These are phyloP conservation scores for Penicillium sp. DNA, from an alignment of 2,329 filamentous ascomycete species.

Conservation along the genomic window DNA sequence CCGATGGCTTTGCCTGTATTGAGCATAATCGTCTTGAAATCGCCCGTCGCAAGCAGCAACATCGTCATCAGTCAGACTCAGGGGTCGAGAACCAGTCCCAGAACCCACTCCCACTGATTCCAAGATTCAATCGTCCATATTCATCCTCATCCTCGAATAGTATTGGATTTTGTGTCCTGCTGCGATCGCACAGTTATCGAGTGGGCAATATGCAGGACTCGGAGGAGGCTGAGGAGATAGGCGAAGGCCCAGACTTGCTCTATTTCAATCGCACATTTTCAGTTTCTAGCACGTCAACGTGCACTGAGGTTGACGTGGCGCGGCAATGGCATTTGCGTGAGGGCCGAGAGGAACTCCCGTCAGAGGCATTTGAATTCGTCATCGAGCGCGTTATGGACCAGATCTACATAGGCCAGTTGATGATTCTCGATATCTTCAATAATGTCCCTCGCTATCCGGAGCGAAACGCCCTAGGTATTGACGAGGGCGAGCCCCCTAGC, in stretches of 20 bases:
- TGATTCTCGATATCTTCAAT: constrained; percentile 6
- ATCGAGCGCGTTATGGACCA: constrained; percentile 7
- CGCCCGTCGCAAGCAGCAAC: constrained; percentile 18
- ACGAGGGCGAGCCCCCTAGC: constrained; percentile 12
- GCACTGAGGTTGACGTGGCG: neutral
- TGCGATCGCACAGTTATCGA: constrained; percentile 19
- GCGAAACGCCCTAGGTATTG: constrained; percentile 12
- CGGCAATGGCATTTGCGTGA: neutral
- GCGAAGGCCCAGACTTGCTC: constrained; percentile 12
- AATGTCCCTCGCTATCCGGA: neutral
- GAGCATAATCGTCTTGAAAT: constrained; percentile 16
- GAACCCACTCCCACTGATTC: constrained; percentile 13
- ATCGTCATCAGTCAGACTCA: too few species aligned
- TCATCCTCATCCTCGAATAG: too few species aligned
- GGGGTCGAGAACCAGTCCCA: constrained; percentile 1
- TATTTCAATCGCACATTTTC: constrained; percentile 18
- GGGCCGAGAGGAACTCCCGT: neutral
- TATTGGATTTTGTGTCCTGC: constrained; percentile 10
- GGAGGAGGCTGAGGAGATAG: neutral
- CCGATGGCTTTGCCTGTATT: constrained; percentile 16
- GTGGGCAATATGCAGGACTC: constrained; percentile 3
- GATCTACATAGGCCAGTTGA: constrained; percentile 13
- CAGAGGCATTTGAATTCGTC: constrained; percentile 9
- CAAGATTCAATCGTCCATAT: neutral
- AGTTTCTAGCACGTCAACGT: constrained; percentile 12